Conservation (phyloP, 257 asterid genomes). For the Schizonepeta tenuifolia region DNA sequence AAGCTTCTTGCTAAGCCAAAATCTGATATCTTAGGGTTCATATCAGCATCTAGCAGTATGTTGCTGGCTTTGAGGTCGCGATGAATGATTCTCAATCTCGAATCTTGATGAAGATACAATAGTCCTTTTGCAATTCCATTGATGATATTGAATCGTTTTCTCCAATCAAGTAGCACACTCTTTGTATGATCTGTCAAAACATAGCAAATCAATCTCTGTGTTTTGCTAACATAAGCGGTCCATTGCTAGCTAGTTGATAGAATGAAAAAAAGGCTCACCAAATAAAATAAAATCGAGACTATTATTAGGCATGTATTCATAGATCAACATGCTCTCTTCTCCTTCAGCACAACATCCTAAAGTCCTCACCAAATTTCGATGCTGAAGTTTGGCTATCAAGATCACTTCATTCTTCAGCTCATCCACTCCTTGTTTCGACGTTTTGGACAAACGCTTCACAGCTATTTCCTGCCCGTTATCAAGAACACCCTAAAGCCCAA, state of each 20-base stretch:
- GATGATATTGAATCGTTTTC: background rate
- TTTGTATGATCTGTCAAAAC: background rate
- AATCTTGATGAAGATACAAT: constrained; percentile 13
- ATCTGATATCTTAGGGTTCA: constrained; percentile 24
- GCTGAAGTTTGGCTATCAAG: constrained; percentile 33
- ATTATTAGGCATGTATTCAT: constrained; percentile 30
- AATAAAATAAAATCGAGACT: constrained; percentile 28
- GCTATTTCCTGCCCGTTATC: constrained; percentile 29
- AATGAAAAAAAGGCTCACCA: constrained; percentile 3
- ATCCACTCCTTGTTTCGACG: constrained; percentile 26
- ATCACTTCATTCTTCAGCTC: constrained; percentile 34
- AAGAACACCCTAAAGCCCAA: background rate
- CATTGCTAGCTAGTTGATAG: background rate
- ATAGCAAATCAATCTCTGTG: background rate
- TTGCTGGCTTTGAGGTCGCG: constrained; percentile 35
- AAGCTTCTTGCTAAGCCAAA: constrained; percentile 18
- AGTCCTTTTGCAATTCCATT: constrained; percentile 11
- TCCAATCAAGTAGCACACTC: background rate
- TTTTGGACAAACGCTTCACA: constrained; percentile 27
- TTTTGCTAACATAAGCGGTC: background rate
- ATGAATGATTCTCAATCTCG: constrained; percentile 29
- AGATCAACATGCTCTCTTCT: constrained; percentile 31
- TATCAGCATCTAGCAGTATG: constrained; percentile 14
- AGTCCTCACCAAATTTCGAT: constrained; percentile 30
- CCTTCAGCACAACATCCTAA: constrained; percentile 23